phyloP scores from a whole-genome alignment of 1,284 basidiomycete species.

The Ceratobasidium sp. region DNA sequence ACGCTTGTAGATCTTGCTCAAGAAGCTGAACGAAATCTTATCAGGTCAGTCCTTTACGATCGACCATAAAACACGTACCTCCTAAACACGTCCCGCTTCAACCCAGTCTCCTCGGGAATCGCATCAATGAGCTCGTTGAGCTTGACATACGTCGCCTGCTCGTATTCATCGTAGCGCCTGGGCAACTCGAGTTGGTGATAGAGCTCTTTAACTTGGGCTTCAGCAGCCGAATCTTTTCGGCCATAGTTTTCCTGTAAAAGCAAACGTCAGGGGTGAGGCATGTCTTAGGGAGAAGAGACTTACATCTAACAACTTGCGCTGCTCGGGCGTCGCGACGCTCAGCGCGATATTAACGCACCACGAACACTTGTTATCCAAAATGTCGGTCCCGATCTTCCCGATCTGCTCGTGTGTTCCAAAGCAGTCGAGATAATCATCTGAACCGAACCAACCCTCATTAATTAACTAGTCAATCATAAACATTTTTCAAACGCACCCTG shows the following conservation, averaged over 20 bases:
- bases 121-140: constrained; percentile 76
- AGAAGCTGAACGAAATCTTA: constrained; percentile 64
- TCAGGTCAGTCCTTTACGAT: neutral
- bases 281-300: constrained; percentile 47
- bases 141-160: constrained; percentile 78
- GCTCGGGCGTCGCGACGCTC: constrained; percentile 66
- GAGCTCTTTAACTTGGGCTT: constrained; percentile 82
- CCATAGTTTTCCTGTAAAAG: constrained; percentile 85
- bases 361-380: constrained; percentile 98
- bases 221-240: constrained; percentile 75
- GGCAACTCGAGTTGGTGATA: constrained; percentile 81
- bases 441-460: neutral
- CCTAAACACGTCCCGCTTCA: constrained; percentile 86
- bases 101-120: constrained; percentile 72
- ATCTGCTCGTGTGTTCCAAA: constrained; percentile 91
- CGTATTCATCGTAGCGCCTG: constrained; percentile 80
- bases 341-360: constrained; percentile 97
- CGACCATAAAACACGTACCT: constrained; percentile 50
- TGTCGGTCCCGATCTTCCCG: constrained; percentile 98
- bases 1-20: constrained; percentile 92
- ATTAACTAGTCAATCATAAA: neutral
- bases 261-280: neutral
- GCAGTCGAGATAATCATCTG: constrained; percentile 96
- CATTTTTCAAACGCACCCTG: constrained; percentile 61
- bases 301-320: constrained; percentile 67